Conservation (phyloP, 768 basidiomycete genomes). For the Suillus paluster region DNA sequence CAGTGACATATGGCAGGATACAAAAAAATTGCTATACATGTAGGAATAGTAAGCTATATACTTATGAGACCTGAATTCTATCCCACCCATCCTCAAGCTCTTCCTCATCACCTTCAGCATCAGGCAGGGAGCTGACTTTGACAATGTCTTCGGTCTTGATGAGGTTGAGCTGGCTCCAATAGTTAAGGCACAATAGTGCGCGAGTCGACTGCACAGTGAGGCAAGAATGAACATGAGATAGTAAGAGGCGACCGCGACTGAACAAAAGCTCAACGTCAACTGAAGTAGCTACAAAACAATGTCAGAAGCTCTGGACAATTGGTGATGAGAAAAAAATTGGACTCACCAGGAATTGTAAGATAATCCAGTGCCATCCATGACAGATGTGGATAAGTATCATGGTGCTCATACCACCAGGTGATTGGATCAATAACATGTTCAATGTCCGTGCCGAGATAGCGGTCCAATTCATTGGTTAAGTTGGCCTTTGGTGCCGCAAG, state of each 20-base stretch:
- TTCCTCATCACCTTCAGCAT: no score
- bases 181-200: slow-evolving; percentile 36
- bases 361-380: slow-evolving; percentile 41
- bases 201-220: slow-evolving; percentile 31
- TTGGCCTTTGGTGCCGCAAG: no score
- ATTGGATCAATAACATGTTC: slow-evolving; percentile 29
- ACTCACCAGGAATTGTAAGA: slow-evolving; percentile 35
- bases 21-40: no score
- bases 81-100: no score
- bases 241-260: slow-evolving; percentile 9
- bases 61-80: no score
- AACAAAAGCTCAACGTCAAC: slow-evolving; percentile 16
- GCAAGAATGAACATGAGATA: slow-evolving; percentile 14
- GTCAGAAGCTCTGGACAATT: slow-evolving; percentile 14
- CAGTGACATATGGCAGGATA: no score
- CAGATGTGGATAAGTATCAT: slow-evolving; percentile 30
- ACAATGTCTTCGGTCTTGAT: slow-evolving; percentile 28
- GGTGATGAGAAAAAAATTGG: slow-evolving; percentile 15
- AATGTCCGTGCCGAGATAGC: slow-evolving; percentile 28
- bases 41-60: no score
- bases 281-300: slow-evolving; percentile 14
- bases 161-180: slow-evolving; percentile 32
- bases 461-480: no score
- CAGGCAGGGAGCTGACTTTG: no score
- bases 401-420: slow-evolving; percentile 34